These are phyloP conservation scores for Cyberlindnera meyerae DNA, from an alignment of 805 yeast genomes.

Conservation along the genomic window DNA sequence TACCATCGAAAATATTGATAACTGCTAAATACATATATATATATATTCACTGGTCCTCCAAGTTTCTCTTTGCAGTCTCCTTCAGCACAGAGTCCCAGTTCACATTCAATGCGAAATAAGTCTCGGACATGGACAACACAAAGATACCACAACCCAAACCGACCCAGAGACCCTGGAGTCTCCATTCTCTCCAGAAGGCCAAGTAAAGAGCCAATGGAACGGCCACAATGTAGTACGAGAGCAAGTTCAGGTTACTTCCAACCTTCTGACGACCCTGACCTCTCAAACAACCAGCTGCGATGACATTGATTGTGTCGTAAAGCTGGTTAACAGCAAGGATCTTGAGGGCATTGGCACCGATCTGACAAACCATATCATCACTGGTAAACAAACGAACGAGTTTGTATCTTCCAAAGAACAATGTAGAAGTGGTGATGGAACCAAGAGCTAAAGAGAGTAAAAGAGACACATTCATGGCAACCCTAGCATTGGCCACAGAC, in stretches of 20 bases:
- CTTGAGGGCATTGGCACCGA: conserved; percentile 55
- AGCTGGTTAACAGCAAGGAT: conserved; percentile 61
- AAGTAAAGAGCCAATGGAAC: conserved; percentile 60
- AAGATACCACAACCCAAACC: conserved; percentile 66
- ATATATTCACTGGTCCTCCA: too few relatives aligned
- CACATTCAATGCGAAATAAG: conserved; percentile 40
- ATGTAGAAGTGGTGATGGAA: conserved; percentile 39
- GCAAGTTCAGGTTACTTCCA: conserved; percentile 64
- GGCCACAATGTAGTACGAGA: conserved; percentile 68
- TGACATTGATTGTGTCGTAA: conserved; percentile 64
- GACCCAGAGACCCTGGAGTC: conserved; percentile 65
- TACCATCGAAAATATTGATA: too few relatives aligned
- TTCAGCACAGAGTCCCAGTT: conserved; percentile 48
- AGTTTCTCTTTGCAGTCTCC: conserved; percentile 26
- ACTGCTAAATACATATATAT: too few relatives aligned
- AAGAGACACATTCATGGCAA: conserved; percentile 40
- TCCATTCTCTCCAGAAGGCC: conserved; percentile 44
- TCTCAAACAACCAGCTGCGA: conserved; percentile 67
- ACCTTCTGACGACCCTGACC: conserved; percentile 73
- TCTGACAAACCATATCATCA: conserved; percentile 50
- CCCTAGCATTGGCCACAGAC: conserved; percentile 41
- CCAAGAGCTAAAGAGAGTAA: conserved; percentile 48
- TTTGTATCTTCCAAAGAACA: conserved; percentile 42
- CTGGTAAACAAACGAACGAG: conserved; percentile 57
- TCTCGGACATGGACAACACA: conserved; percentile 46